These are phyloP conservation scores for Chytriomyces sp. DNA, from an alignment of 192 early-diverging fungal genomes.

Conservation along the genomic window DNA sequence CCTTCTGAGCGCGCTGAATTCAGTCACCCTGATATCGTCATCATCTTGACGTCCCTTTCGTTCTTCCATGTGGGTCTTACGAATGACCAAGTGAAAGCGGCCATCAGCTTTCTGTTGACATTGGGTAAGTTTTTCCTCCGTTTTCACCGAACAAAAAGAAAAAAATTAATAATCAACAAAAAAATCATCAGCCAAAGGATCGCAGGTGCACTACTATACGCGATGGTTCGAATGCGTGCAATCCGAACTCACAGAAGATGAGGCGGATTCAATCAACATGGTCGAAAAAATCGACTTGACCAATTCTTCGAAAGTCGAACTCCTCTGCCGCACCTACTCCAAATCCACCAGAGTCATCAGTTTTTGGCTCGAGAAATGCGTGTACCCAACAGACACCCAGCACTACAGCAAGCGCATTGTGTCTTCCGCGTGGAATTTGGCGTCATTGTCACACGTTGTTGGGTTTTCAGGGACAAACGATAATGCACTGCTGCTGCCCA, in stretches of 20 bases:
- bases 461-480: too few species aligned
- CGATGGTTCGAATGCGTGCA: constrained; percentile 8
- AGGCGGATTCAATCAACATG: constrained; percentile 3
- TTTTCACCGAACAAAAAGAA: not conserved
- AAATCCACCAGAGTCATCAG: constrained; percentile 14
- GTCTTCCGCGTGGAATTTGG: too few species aligned
- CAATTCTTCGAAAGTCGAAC: constrained; percentile 16
- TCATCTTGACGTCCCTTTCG: too few species aligned
- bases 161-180: not conserved
- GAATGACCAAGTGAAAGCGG: too few species aligned
- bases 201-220: constrained; percentile 18
- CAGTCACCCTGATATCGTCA: too few species aligned
- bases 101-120: too few species aligned
- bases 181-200: not conserved
- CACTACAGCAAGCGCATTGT: too few species aligned
- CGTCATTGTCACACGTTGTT: too few species aligned
- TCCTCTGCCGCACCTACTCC: not conserved
- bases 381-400: too few species aligned
- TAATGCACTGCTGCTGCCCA: too few species aligned
- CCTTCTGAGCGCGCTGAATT: too few species aligned
- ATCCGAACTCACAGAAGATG: not conserved
- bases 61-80: too few species aligned
- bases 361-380: constrained; percentile 36
- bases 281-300: constrained; percentile 30
- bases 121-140: not conserved